Percentiles rank a stretch among this genome's conserved stretches.
Evolutionary conservation across 2,329 filamentous ascomycete species (phyloP).

Genomic region (Phialocephala subalpina): DNA sequence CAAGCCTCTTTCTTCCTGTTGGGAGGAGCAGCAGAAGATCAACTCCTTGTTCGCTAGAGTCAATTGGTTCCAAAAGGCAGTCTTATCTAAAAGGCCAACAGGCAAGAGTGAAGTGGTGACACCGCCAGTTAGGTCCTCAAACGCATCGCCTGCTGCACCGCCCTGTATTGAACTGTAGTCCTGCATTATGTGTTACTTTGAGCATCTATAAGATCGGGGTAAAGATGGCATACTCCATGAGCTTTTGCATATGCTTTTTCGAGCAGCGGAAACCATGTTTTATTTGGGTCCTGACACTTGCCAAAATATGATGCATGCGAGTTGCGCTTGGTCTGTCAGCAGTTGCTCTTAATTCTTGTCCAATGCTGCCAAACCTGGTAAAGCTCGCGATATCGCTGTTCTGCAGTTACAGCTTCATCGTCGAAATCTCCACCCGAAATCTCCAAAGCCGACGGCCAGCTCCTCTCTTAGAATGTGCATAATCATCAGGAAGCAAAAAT

Average conservation of each 20-base stretch:
- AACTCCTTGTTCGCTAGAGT: conserved; percentile 78
- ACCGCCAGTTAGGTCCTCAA: conserved; percentile 71
- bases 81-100: conserved; percentile 77
- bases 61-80: conserved; percentile 87
- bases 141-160: conserved; percentile 65
- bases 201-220: neutral
- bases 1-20: conserved; percentile 44
- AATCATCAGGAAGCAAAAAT: conserved; percentile 81
- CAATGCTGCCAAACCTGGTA: neutral
- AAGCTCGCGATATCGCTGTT: conserved; percentile 50
- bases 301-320: conserved; percentile 82
- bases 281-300: conserved; percentile 77
- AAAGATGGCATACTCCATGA: conserved; percentile 61
- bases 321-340: conserved; percentile 48
- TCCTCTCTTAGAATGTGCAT: conserved; percentile 49
- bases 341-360: neutral
- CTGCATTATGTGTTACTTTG: neutral
- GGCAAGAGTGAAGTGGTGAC: conserved; percentile 74
- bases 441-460: neutral
- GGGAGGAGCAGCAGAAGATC: conserved; percentile 66
- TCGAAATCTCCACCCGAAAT: neutral
- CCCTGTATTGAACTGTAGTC: conserved; percentile 78
- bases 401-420: conserved; percentile 56
- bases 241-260: conserved; percentile 89
- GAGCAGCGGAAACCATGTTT: conserved; percentile 82